phyloP scores from a whole-genome alignment of 2,329 filamentous ascomycete genomes.

The Aaosphaeria arxii region DNA sequence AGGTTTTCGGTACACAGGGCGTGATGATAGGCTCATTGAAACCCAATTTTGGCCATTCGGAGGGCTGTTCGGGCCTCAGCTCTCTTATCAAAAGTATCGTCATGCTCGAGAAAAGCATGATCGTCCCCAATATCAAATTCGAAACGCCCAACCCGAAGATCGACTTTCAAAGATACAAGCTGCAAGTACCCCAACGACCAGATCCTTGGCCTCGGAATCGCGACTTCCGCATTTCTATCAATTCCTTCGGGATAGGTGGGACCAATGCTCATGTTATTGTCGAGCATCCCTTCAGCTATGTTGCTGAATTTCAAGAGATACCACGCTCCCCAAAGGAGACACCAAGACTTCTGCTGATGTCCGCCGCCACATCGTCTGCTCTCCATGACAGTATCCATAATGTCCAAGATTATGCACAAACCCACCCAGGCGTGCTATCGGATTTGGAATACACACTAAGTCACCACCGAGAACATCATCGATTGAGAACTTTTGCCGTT shows the following conservation, averaged over 20 bases:
- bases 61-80: slow-evolving; percentile 32
- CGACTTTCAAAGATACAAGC: background rate
- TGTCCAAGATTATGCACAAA: background rate
- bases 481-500: slow-evolving; percentile 1
- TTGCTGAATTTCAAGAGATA: background rate
- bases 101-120: slow-evolving; percentile 30
- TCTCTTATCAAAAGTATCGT: slow-evolving; percentile 34
- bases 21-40: slow-evolving; percentile 5
- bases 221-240: slow-evolving; percentile 36
- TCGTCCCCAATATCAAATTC: slow-evolving; percentile 18
- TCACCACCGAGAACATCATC: slow-evolving; percentile 1
- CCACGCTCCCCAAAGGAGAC: background rate
- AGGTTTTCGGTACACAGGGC: slow-evolving; percentile 1
- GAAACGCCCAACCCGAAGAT: slow-evolving; percentile 6
- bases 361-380: background rate
- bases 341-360: slow-evolving; percentile 1
- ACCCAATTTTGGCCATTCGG: slow-evolving; percentile 41
- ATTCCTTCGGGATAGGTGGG: slow-evolving; percentile 39
- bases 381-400: background rate
- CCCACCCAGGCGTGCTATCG: background rate
- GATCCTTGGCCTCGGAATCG: slow-evolving; percentile 3
- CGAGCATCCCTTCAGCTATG: slow-evolving; percentile 1
- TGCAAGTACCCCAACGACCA: background rate
- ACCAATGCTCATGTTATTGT: slow-evolving; percentile 10
- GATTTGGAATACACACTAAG: slow-evolving; percentile 7